Conservation (phyloP, 2,329 filamentous ascomycete species). For the Periconia macrospinosa region DNA sequence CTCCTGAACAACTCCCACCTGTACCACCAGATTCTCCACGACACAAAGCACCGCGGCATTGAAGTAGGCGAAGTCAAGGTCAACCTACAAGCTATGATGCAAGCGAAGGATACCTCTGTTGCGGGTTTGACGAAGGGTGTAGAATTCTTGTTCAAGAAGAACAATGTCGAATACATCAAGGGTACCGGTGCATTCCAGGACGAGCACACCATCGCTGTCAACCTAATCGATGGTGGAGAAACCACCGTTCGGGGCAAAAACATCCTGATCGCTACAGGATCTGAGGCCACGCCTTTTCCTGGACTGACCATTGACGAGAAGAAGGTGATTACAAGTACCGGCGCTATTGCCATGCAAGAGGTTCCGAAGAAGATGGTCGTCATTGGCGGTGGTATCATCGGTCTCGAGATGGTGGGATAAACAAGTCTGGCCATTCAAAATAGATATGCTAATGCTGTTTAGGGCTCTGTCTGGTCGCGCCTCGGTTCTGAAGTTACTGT, state of each 20-base stretch:
- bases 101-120: constrained; percentile 95
- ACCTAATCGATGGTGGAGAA: constrained; percentile 89
- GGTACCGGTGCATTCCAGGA: constrained; percentile 84
- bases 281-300: constrained; percentile 93
- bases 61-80: constrained; percentile 97
- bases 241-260: constrained; percentile 88
- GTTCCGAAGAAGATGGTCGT: constrained; percentile 96
- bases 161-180: constrained; percentile 97
- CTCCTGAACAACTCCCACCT: constrained; percentile 99
- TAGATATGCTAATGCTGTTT: constrained; percentile 20
- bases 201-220: constrained; percentile 89
- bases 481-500: constrained; percentile 94
- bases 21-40: constrained; percentile 95
- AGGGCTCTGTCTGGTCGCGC: constrained; percentile 91
- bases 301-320: constrained; percentile 96
- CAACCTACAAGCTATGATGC: constrained; percentile 95
- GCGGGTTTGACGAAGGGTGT: constrained; percentile 90
- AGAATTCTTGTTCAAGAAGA: constrained; percentile 99
- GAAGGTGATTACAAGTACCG: constrained; percentile 94
- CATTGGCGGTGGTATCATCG: constrained; percentile 98
- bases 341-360: constrained; percentile 84
- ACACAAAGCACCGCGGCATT: constrained; percentile 95
- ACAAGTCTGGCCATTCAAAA: not conserved
- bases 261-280: constrained; percentile 95
- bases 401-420: constrained; percentile 82